phyloP scores from a whole-genome alignment of 192 early-diverging fungal genomes.

The Diversispora eburnea region DNA sequence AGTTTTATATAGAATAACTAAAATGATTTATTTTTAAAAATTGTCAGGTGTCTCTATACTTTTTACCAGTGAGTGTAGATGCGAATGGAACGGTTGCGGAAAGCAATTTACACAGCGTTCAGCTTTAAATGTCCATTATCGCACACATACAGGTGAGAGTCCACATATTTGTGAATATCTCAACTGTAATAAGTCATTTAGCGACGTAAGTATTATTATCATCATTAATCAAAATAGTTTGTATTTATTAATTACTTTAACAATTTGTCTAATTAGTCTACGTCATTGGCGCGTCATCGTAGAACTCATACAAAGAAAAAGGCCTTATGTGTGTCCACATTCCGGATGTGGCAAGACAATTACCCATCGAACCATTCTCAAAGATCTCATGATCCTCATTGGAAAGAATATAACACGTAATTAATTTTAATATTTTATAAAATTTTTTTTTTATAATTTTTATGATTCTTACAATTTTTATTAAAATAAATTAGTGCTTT shows the following conservation, averaged over 20 bases:
- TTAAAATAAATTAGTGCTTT: constrained; percentile 7
- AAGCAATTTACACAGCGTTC: constrained; percentile 64
- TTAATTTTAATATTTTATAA: background rate
- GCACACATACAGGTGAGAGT: constrained; percentile 75
- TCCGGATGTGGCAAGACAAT: constrained; percentile 72
- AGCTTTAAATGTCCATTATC: constrained; percentile 74
- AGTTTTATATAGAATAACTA: too few relatives aligned
- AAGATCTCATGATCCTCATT: constrained; percentile 16
- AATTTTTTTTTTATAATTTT: background rate
- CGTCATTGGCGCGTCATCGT: constrained; percentile 73
- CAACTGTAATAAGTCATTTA: constrained; percentile 73
- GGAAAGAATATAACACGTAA: constrained; percentile 30
- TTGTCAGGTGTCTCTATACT: too few relatives aligned
- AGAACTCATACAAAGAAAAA: constrained; percentile 75
- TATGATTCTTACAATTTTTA: background rate
- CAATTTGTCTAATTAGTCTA: constrained; percentile 29
- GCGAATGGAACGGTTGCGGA: constrained; percentile 46
- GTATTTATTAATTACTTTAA: background rate
- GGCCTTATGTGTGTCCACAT: constrained; percentile 68
- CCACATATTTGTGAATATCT: constrained; percentile 68
- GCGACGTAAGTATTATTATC: constrained; percentile 50
- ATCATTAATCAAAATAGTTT: background rate
- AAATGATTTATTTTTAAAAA: too few relatives aligned
- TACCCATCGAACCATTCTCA: constrained; percentile 59
- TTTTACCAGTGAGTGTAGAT: too few relatives aligned